Evolutionary conservation across 2,329 filamentous ascomycete genomes (phyloP), one percentile per base, ranked within the genome.

Genomic region (Colletotrichum sp.): DNA sequence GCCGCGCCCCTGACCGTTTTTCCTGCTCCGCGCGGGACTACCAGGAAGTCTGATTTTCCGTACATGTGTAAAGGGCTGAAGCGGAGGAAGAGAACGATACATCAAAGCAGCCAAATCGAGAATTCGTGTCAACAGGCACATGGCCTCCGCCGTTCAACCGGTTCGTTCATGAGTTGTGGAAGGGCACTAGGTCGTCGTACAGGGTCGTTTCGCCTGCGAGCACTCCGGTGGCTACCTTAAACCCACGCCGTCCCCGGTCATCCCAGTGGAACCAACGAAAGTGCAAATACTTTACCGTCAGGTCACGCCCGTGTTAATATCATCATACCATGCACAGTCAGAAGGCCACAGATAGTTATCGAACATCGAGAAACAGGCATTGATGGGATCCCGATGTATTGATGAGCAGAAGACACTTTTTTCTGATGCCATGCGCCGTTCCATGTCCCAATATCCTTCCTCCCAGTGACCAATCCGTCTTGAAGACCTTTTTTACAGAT

Each of bases 341-440:
- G 43, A 13, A 52, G 43, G 12, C n/a, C 43, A 52, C 43, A 52
- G 6, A 52, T 13, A 52, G 43, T 52, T 21, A 21, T 52, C n/a
- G 15, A 28, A 15, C 7, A 12, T 18, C 26, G 21, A 66, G 24
- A n/a, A n/a, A 15, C 15, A n/a, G 13, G 15, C 48, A 30, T 32
- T 60, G 21, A n/a, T 55, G 68, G 39, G 36, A 52, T 52, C 13
- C 30, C 68, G 7, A 73, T 61, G 16, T 76, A 65, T 76, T 69
- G 71, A 64, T 75, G 18, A 73, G 73, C 71, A 76, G 26, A 60
- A 76, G 70, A 52, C 68, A 67, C 55, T 75, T 73, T 72, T 72
- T 65, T 65, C 65, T 71, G 66, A 75, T 76, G 74, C 72, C 66
- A 75, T 75, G 71, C 74, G 74, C 74, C 74, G 36, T 48, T 55